These are phyloP conservation scores for Oidium heveae DNA, from an alignment of 2,329 filamentous ascomycete species.

Conservation along the genomic window DNA sequence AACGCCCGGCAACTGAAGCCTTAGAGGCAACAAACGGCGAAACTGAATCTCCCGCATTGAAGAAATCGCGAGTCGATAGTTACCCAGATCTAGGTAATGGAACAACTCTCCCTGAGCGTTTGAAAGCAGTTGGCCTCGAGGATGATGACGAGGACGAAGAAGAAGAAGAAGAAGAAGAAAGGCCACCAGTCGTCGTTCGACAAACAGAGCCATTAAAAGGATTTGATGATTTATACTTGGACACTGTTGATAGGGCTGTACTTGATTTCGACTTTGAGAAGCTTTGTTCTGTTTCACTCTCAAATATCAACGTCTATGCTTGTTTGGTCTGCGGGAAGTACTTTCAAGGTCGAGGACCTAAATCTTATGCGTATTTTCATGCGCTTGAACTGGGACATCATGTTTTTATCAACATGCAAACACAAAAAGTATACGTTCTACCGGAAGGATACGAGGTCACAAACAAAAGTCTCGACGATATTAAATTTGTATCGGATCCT, in stretches of 20 bases:
- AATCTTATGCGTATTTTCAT: slow-evolving; percentile 94
- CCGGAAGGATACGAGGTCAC: slow-evolving; percentile 94
- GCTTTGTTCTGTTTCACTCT: slow-evolving; percentile 81
- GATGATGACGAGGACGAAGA: slow-evolving; percentile 9
- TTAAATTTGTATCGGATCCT: slow-evolving; percentile 93
- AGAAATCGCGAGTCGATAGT: slow-evolving; percentile 25
- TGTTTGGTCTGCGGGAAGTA: slow-evolving; percentile 96
- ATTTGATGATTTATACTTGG: slow-evolving; percentile 88
- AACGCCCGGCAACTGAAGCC: slow-evolving; percentile 33
- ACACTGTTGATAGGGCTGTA: slow-evolving; percentile 80
- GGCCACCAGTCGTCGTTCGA: slow-evolving; percentile 21
- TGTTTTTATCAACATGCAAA: slow-evolving; percentile 95
- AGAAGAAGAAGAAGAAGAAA: slow-evolving; percentile 11
- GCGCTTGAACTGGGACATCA: slow-evolving; percentile 86
- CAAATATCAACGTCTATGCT: slow-evolving; percentile 96
- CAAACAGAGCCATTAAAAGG: slow-evolving; percentile 63
- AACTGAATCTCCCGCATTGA: slow-evolving; percentile 31
- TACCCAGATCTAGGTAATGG: slow-evolving; percentile 9
- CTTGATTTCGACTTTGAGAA: slow-evolving; percentile 99
- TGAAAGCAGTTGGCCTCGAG: slow-evolving; percentile 8
- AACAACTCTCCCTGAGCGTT: slow-evolving; percentile 11
- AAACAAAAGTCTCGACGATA: slow-evolving; percentile 85
- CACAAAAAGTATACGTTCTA: slow-evolving; percentile 71
- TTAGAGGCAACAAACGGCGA: slow-evolving; percentile 28
- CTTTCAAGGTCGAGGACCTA: slow-evolving; percentile 78